phyloP scores from a whole-genome alignment of 129 eudicot genomes.

The Daucus carota region DNA sequence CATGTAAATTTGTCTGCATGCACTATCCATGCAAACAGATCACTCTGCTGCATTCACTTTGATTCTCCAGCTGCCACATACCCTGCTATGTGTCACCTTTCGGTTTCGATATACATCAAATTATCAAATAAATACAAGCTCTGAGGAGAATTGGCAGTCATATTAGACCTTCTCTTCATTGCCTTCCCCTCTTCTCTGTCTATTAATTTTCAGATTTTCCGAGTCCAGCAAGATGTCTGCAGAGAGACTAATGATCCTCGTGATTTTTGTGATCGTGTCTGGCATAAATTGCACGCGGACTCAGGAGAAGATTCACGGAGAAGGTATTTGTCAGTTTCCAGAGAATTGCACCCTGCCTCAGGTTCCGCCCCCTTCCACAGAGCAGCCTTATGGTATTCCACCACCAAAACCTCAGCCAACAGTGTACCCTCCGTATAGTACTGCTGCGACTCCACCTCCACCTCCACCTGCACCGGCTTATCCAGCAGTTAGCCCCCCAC shows the following conservation, averaged over 20 bases:
- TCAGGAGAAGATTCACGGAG: constrained; percentile 25
- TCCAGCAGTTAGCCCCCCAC: constrained; percentile 24
- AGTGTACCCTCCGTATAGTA: constrained; percentile 19
- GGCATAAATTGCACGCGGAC: constrained; percentile 16
- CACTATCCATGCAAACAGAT: constrained; percentile 14
- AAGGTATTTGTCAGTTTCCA: constrained; percentile 32
- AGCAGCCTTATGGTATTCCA: constrained; percentile 27
- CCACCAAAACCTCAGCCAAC: constrained; percentile 26
- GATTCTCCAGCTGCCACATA: constrained; percentile 23
- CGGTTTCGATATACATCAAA: constrained; percentile 1
- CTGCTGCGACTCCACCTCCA: constrained; percentile 5
- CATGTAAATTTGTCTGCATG: constrained; percentile 5
- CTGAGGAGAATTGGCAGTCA: not conserved
- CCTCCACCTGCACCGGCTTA: constrained; percentile 30
- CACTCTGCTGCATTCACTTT: constrained; percentile 7
- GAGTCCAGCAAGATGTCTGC: constrained; percentile 13
- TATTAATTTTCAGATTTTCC: not conserved
- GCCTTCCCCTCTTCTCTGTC: not conserved
- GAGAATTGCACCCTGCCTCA: constrained; percentile 14
- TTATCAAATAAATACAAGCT: not conserved
- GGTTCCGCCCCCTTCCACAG: constrained; percentile 16
- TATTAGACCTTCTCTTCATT: not conserved
- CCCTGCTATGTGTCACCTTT: constrained; percentile 17
- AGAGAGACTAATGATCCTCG: constrained; percentile 6
- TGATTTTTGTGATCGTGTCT: constrained; percentile 11